A percentile compares a stretch with the other conserved stretches of the same genome.
Conservation (phyloP, 2,329 filamentous ascomycete species). For the Albifimbria verrucaria region DNA sequence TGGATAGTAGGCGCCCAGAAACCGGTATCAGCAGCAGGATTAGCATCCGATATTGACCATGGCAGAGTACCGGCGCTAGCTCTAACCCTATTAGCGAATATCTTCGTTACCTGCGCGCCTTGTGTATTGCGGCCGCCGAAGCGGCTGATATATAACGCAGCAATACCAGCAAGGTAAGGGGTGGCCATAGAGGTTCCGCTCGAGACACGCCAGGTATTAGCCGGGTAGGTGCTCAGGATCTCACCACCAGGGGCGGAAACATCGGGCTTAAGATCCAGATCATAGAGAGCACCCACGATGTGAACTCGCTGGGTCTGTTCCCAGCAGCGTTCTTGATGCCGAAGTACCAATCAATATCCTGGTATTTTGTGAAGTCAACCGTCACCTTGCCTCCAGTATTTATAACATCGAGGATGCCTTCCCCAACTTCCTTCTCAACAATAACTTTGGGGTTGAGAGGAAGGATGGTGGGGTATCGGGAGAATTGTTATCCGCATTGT, state of each 20-base stretch:
- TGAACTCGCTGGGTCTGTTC: conserved; percentile 35
- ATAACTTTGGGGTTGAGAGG: neutral
- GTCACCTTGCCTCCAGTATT: conserved; percentile 24
- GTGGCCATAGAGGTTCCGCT: conserved; percentile 48
- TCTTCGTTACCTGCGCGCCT: conserved; percentile 24
- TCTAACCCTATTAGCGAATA: conserved; percentile 26
- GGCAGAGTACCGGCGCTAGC: conserved; percentile 22
- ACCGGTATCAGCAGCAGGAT: conserved; percentile 10
- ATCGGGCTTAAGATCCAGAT: conserved; percentile 40
- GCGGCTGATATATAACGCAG: conserved; percentile 30
- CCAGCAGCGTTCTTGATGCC: conserved; percentile 21
- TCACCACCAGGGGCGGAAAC: conserved; percentile 39
- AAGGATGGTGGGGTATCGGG: conserved; percentile 10
- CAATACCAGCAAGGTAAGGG: conserved; percentile 41
- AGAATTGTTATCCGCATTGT: conserved; percentile 7
- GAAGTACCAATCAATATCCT: conserved; percentile 16
- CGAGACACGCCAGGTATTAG: conserved; percentile 27
- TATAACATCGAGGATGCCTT: conserved; percentile 21
- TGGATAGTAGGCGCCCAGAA: conserved; percentile 30
- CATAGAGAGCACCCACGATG: conserved; percentile 43
- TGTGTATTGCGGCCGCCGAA: conserved; percentile 26
- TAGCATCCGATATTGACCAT: conserved; percentile 14
- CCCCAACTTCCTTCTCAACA: conserved; percentile 12
- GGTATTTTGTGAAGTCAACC: conserved; percentile 18
- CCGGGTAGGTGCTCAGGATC: conserved; percentile 38